These are phyloP conservation scores for Brasenia schreberi DNA, from an alignment of 164 flowering plant genomes.

Conservation along the genomic window DNA sequence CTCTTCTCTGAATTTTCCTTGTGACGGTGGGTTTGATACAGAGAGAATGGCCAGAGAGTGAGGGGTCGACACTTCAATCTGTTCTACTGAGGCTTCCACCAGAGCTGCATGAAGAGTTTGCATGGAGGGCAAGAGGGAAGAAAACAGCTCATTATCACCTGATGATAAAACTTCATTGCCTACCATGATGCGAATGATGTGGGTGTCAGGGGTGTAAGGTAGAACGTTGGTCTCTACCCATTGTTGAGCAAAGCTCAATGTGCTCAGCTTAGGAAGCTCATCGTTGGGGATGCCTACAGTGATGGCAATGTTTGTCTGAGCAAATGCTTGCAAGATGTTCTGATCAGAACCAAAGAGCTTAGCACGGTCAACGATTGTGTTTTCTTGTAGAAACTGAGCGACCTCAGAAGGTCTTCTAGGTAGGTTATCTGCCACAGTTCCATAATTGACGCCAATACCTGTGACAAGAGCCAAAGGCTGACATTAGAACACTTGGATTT, in stretches of 20 bases:
- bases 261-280: slow-evolving; percentile 45
- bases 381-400: slow-evolving; percentile 42
- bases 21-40: slow-evolving; percentile 60
- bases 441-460: slow-evolving; percentile 64
- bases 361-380: slow-evolving; percentile 51
- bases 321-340: slow-evolving; percentile 42
- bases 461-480: not conserved
- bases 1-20: slow-evolving; percentile 56
- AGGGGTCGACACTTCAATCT: slow-evolving; percentile 66
- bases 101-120: slow-evolving; percentile 61
- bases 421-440: slow-evolving; percentile 58
- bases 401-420: slow-evolving; percentile 60
- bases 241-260: slow-evolving; percentile 32
- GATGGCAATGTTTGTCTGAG: slow-evolving; percentile 50
- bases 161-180: slow-evolving; percentile 75
- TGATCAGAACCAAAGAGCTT: slow-evolving; percentile 57
- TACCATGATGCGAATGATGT: slow-evolving; percentile 49
- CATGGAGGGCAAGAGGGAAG: slow-evolving; percentile 66
- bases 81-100: slow-evolving; percentile 26
- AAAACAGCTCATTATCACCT: slow-evolving; percentile 31
- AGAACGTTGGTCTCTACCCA: slow-evolving; percentile 42
- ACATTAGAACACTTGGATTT: too few relatives aligned
- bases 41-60: slow-evolving; percentile 67
- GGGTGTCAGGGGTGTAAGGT: slow-evolving; percentile 43
- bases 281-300: slow-evolving; percentile 59